These are phyloP conservation scores for Mycena polygramma DNA, from an alignment of 768 basidiomycete species.

Conservation along the genomic window DNA sequence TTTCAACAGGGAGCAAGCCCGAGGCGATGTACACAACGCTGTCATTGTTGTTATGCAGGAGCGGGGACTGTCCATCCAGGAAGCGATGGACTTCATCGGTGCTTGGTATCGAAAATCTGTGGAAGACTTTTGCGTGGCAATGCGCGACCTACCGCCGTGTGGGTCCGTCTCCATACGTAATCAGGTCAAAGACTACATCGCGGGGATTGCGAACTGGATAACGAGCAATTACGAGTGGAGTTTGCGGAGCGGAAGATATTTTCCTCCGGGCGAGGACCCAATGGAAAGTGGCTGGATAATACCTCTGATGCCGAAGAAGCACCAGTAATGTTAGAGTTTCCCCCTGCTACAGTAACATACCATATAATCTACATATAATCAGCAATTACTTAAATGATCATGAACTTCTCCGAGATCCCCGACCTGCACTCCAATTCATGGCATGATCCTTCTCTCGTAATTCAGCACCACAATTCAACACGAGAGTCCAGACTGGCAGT, in stretches of 20 bases:
- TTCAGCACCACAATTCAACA: no score
- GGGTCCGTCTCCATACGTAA: background rate
- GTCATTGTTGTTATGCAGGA: conserved; percentile 9
- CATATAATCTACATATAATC: no score
- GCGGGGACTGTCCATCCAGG: background rate
- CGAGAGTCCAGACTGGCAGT: no score
- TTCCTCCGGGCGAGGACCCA: background rate
- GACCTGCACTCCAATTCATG: no score
- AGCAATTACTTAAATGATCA: no score
- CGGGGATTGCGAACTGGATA: conserved; percentile 8
- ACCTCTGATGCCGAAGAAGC: background rate
- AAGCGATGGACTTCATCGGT: conserved; percentile 1
- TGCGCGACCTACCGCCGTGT: background rate
- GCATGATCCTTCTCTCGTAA: no score
- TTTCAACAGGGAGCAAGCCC: conserved; percentile 11
- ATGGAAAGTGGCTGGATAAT: background rate
- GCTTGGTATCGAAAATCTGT: background rate
- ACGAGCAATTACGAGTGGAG: conserved; percentile 18
- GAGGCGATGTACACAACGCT: conserved; percentile 16
- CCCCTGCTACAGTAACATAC: background rate
- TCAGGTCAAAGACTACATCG: background rate
- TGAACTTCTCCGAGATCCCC: no score
- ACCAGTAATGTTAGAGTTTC: background rate
- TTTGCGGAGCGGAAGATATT: background rate
- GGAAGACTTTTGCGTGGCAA: background rate